Conservation (phyloP, 768 basidiomycete species). For the Cystofilobasidium capitatum region DNA sequence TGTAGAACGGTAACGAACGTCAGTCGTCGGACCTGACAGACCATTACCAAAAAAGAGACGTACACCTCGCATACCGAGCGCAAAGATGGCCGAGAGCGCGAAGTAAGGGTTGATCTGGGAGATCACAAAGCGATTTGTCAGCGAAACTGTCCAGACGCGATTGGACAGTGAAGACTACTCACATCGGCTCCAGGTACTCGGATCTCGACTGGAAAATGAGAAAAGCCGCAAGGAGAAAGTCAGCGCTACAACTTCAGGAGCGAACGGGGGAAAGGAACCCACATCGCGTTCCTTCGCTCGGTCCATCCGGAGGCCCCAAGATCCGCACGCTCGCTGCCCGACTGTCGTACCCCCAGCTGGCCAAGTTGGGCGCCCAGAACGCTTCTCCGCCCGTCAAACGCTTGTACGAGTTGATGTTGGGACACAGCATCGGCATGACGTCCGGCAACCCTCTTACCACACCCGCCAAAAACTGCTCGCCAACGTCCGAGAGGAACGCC, state of each 20-base stretch:
- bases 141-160: neutral
- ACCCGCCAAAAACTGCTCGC: constrained; percentile 91
- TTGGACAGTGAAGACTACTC: constrained; percentile 31
- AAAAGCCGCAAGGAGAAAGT: neutral
- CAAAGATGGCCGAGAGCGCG: constrained; percentile 75
- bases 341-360: constrained; percentile 49
- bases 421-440: constrained; percentile 75
- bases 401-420: constrained; percentile 94
- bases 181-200: constrained; percentile 95
- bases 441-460: constrained; percentile 80
- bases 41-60: neutral
- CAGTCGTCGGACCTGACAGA: neutral
- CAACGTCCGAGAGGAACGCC: constrained; percentile 68
- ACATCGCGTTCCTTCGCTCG: constrained; percentile 63
- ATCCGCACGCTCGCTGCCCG: constrained; percentile 86
- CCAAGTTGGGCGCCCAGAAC: constrained; percentile 33
- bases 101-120: constrained; percentile 66
- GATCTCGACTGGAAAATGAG: constrained; percentile 54
- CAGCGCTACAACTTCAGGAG: too few relatives aligned
- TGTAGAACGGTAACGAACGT: neutral
- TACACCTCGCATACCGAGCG: constrained; percentile 67
- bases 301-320: constrained; percentile 80
- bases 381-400: constrained; percentile 82
- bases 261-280: neutral
- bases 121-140: neutral